These are phyloP conservation scores for Trapa incisa DNA, from an alignment of 345 rosid genomes.

Conservation along the genomic window DNA sequence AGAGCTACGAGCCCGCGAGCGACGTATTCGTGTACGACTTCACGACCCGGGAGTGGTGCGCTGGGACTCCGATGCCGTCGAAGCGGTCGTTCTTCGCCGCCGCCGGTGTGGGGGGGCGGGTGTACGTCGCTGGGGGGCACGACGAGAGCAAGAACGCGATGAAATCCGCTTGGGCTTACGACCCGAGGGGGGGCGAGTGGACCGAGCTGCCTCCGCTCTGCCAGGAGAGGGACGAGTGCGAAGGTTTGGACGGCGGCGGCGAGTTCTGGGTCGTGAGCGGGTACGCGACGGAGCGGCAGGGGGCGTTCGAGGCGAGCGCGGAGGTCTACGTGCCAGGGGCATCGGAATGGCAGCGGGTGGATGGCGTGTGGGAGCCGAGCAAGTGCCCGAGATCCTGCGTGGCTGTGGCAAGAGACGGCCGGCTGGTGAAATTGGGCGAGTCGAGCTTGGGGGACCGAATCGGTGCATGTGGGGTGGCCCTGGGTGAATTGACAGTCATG, in stretches of 20 bases:
- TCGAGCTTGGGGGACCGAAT: slow-evolving; percentile 16
- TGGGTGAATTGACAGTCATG: slow-evolving; percentile 23
- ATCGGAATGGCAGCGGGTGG: slow-evolving; percentile 34
- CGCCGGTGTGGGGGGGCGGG: slow-evolving; percentile 24
- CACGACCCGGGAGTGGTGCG: slow-evolving; percentile 30
- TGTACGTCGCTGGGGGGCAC: slow-evolving; percentile 51
- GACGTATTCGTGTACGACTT: slow-evolving; percentile 48
- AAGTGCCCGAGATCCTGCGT: slow-evolving; percentile 31
- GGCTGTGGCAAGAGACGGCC: slow-evolving; percentile 18
- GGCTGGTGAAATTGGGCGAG: slow-evolving; percentile 20
- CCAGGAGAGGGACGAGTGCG: slow-evolving; percentile 60
- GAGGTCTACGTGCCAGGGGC: slow-evolving; percentile 25
- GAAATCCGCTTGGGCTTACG: slow-evolving; percentile 46
- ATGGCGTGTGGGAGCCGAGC: slow-evolving; percentile 32
- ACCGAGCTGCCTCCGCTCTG: slow-evolving; percentile 31
- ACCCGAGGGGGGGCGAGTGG: slow-evolving; percentile 43
- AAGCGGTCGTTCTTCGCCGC: slow-evolving; percentile 47
- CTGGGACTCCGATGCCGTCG: slow-evolving; percentile 42
- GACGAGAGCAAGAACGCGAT: slow-evolving; percentile 62
- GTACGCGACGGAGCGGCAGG: slow-evolving; percentile 45
- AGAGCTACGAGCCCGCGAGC: slow-evolving; percentile 33
- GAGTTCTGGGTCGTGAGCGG: slow-evolving; percentile 68
- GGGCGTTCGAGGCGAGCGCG: slow-evolving; percentile 38
- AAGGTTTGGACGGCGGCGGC: slow-evolving; percentile 37
- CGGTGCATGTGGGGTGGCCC: slow-evolving; percentile 26